phyloP scores from a whole-genome alignment of 805 yeast genomes.

The Candida peoriensis region DNA sequence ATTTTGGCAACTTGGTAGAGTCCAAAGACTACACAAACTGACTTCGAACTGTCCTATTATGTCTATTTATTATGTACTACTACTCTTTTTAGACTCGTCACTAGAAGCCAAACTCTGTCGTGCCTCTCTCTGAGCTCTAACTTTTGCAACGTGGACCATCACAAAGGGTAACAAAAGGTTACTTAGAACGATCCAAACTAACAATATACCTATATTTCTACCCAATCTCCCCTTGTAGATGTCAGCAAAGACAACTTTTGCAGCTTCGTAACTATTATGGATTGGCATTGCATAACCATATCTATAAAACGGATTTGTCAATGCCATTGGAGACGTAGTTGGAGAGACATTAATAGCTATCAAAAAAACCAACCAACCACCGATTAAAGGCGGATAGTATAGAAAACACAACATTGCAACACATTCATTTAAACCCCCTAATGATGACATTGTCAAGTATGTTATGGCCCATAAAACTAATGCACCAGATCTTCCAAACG shows the following conservation, averaged over 20 bases:
- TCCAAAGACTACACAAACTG: too few relatives aligned
- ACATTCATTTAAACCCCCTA: slow-evolving; percentile 69
- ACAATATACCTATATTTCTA: slow-evolving; percentile 50
- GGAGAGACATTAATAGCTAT: slow-evolving; percentile 62
- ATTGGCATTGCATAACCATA: slow-evolving; percentile 68
- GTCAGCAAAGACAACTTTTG: slow-evolving; percentile 53
- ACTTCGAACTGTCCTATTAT: too few relatives aligned
- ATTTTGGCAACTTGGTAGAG: too few relatives aligned
- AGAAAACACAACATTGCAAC: slow-evolving; percentile 45
- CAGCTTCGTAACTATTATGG: slow-evolving; percentile 55
- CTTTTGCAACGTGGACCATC: slow-evolving; percentile 22
- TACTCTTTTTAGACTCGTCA: too few relatives aligned
- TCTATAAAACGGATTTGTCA: slow-evolving; percentile 49
- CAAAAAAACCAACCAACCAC: slow-evolving; percentile 68
- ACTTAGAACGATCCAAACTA: slow-evolving; percentile 54
- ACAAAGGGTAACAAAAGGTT: slow-evolving; percentile 39
- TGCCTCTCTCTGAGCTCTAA: too few relatives aligned
- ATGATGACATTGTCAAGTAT: slow-evolving; percentile 63
- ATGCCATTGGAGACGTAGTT: slow-evolving; percentile 56
- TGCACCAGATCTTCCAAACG: slow-evolving; percentile 67
- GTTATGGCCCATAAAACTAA: slow-evolving; percentile 66
- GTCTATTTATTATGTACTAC: too few relatives aligned
- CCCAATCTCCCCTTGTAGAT: slow-evolving; percentile 55
- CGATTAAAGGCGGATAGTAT: slow-evolving; percentile 55
- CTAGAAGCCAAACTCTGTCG: too few relatives aligned